These are phyloP conservation scores for Huiozyma naganishii DNA, from an alignment of 805 yeast species.

Conservation along the genomic window DNA sequence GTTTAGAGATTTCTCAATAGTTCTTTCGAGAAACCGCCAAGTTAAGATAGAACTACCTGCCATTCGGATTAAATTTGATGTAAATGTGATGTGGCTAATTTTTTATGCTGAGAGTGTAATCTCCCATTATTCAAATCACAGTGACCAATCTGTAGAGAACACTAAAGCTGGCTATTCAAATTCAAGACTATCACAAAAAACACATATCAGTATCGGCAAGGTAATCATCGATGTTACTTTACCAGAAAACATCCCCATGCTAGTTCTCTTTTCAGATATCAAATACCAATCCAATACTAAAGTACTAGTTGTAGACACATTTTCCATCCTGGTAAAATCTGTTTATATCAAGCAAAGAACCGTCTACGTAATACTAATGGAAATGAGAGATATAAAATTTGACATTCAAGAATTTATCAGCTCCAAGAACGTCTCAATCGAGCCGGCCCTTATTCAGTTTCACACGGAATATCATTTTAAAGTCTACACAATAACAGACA, in stretches of 20 bases:
- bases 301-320: conserved; percentile 4
- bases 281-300: conserved; percentile 2
- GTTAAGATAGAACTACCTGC: conserved; percentile 11
- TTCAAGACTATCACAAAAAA: neutral
- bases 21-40: neutral
- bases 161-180: too few species aligned
- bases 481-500: conserved; percentile 42
- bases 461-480: conserved; percentile 28
- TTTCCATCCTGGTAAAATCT: conserved; percentile 17
- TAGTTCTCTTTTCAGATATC: conserved; percentile 9
- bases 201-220: conserved; percentile 7
- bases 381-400: conserved; percentile 8
- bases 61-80: conserved; percentile 19
- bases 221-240: conserved; percentile 17
- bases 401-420: conserved; percentile 3
- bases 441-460: conserved; percentile 14
- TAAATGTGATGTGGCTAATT: conserved; percentile 21
- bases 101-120: conserved; percentile 13
- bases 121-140: conserved; percentile 5
- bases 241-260: conserved; percentile 19
- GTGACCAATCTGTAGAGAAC: too few species aligned
- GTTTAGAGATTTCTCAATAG: conserved; percentile 9
- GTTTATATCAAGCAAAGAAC: conserved; percentile 18
- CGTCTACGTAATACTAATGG: conserved; percentile 15
- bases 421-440: conserved; percentile 4